Evolutionary conservation across 495 filamentous ascomycete genomes (phyloP), one percentile per base, ranked within the genome.

Genomic region (Tuber calosporum): DNA sequence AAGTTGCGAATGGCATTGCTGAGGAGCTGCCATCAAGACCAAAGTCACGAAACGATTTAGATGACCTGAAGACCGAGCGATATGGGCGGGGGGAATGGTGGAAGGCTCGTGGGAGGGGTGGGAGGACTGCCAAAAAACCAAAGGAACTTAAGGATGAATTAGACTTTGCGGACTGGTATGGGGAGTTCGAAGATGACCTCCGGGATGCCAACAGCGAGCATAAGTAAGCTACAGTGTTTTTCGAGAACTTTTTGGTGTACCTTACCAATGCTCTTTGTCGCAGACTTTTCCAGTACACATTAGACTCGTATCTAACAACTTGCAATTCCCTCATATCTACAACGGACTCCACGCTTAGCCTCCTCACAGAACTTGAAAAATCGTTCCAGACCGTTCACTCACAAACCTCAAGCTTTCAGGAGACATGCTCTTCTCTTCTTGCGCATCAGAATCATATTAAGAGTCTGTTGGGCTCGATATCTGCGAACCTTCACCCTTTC

Each of bases 381-480:
- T 92, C 93, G 38, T 99, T 98, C 83, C 88, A 87, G 74, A 84
- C 89, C 0, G 96, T 99, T 43, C 93, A 97, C 81, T 85, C 87
- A 20, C 94, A 98, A 83, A 97, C 95, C 1, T 91, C 91, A 26
- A 89, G 90, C 43, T 97, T 99, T 82, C 91, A 93, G 81, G 89
- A 90, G 69, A 93, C 94, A 82, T 98, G 94, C 82, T 92, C 97
- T 79, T 91, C 92, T 22, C 83, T 98, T 1, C 82, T 97, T 37
- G 83, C 87, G 4, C 92, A 96, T 68, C 91, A 97, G 81, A 89
- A 87, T 74, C 88, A 90, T 20, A 86, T 97, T 36, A 88, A 90
- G 69, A 86, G 86, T 43, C 85, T 98, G 48, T 91, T 93, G 1
- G 89, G 94, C 75, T 89, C 90, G 40, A 90, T 99, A 67, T 90